Percentiles rank a stretch among this genome's conserved stretches.
These are phyloP conservation scores for Dittrichia graveolens DNA, from an alignment of 129 eudicot species.

Conservation along the genomic window DNA sequence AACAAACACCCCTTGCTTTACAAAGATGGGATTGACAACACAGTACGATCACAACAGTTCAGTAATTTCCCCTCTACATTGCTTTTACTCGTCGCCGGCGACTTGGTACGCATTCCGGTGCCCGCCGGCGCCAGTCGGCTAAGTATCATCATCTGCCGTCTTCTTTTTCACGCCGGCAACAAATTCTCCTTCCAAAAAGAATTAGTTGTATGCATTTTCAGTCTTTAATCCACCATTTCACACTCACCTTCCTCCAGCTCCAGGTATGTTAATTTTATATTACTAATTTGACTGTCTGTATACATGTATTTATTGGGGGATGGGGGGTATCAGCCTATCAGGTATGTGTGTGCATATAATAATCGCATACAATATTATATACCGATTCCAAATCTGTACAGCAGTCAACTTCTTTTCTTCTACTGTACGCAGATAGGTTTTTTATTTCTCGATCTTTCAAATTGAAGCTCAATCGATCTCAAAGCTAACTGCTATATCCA, in stretches of 20 bases:
- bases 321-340: background rate
- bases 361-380: background rate
- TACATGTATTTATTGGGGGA: constrained; percentile 12
- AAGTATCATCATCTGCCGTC: constrained; percentile 3
- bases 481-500: too few relatives aligned
- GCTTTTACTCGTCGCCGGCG: constrained; percentile 22
- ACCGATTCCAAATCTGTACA: constrained; percentile 11
- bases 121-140: constrained; percentile 30
- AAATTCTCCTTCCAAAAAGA: background rate
- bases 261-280: constrained; percentile 2
- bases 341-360: background rate
- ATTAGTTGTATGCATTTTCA: constrained; percentile 6
- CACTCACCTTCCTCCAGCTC: background rate
- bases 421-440: constrained; percentile 7
- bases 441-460: background rate
- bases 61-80: background rate
- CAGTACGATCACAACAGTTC: background rate
- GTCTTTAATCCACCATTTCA: constrained; percentile 12
- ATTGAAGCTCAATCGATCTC: background rate
- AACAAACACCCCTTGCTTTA: too few relatives aligned
- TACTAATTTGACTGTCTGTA: background rate
- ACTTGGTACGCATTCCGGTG: background rate
- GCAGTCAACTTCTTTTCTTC: constrained; percentile 6
- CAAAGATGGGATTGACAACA: constrained; percentile 1
- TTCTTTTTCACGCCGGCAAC: background rate